Evolutionary conservation across 2,329 filamentous ascomycete species (phyloP), one percentile per base, ranked within the genome.

Genomic region (Fusarium phyllophilum): DNA sequence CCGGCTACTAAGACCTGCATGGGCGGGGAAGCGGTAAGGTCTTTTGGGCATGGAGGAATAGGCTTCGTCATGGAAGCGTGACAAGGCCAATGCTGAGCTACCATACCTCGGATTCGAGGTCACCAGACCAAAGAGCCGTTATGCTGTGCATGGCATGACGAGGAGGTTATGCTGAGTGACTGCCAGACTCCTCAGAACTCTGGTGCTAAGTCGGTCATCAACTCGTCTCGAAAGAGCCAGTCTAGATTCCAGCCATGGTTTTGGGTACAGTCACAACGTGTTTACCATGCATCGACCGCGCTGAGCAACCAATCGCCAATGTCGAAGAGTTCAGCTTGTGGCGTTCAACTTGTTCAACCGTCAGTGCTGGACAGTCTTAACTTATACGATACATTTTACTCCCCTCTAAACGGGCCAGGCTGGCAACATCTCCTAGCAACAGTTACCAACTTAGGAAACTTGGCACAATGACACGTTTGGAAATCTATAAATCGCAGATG

Each of bases 81-180:
- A 48, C 31, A 29, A 49, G 41, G 12, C 41, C 20, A 26, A 58
- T 48, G 41, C n/a, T 54, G 38, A 56, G 38, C 33, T 72, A 62
- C 24, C 33, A 33, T 14, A 65, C 51, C 54, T 74, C 38, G 63
- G 58, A 46, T 36, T 59, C 24, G 18, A 54, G 52, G 72, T 73
- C 72, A 70, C 64, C 48, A 39, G 72, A 62, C 60, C 61, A n/a
- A 24, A 54, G n/a, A 34, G 45, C 55, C 22, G 55, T 52, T 56
- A 14, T 67, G 22, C 45, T 48, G 44, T 66, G 49, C 62, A 52
- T 71, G 58, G 45, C 70, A 63, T 63, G 62, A 59, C 33, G 62
- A 61, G 45, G 36, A 55, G 49, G 26, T 63, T 51, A 45, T 75
- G 68, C 62, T 73, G 72, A 74, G 48, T 66, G 64, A 73, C 57